Evolutionary conservation across 1,284 basidiomycete species (phyloP), one percentile per base, ranked within the genome.

Genomic region (Tranzscheliella williamsii): DNA sequence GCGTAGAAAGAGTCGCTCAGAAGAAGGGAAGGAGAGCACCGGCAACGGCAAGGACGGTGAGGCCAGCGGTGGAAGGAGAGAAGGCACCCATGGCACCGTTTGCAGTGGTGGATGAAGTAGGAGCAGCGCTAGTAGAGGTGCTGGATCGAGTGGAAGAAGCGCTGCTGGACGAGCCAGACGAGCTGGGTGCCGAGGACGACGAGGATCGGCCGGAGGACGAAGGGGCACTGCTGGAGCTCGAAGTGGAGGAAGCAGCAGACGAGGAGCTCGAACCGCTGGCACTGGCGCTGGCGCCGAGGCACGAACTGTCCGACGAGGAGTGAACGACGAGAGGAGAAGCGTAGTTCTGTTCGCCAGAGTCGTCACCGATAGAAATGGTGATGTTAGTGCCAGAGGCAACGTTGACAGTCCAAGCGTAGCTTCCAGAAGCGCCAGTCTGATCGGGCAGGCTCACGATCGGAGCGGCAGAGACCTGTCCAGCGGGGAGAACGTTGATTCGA

Each of bases 331-430:
- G 35, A 22, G 43, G 60, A 18, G 51, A 55, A 17, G 62, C 42
- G 46, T 67, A 67, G 60, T 54, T 60, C 50, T 52, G 40, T 18
- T 37, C 29, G 42, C 75, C 78, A 16, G 38, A 58, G 38, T 48
- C 64, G 45, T 78, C 75, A 38, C 55, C 53, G 37, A 78, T 51
- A 37, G 58, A 53, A 30, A 79, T 50, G 41, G 75, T 78, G 43
- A 76, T 57, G 36, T 53, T 52, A 31, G 74, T 75, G 32, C 75
- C 75, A 4, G 65, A 41, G 33, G 69, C 40, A 32, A 78, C 24
- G 66, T 76, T 64, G 49, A 76, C 73, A 36, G 37, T 67, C 78
- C 76, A 78, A 39, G 52, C 67, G 54, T 62, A 72, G 31, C 35
- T 36, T 37, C 60, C 58, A 22, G 56, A 56, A 23, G 55, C 24